These are phyloP conservation scores for Chlamydomonas sphaeroides DNA, from an alignment of 139 green algal species.

Conservation along the genomic window DNA sequence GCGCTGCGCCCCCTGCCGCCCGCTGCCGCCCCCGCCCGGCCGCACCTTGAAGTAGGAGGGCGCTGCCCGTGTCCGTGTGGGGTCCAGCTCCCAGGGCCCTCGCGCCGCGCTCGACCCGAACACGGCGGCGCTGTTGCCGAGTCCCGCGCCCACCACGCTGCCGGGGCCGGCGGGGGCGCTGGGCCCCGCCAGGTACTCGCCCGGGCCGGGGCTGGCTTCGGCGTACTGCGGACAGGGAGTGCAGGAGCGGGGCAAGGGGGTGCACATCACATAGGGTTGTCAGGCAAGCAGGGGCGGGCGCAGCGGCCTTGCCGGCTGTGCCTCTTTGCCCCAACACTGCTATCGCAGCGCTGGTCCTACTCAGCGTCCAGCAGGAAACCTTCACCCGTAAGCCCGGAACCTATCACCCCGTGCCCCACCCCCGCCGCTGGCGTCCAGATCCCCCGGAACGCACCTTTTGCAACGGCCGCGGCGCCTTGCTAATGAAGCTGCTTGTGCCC, in stretches of 20 bases:
- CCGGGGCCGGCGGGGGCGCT: not conserved
- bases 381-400: too few species aligned
- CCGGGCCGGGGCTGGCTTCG: not conserved
- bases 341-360: too few species aligned
- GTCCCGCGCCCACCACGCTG: not conserved
- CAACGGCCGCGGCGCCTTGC: conserved; percentile 28
- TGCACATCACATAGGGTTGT: too few species aligned
- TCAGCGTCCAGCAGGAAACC: too few species aligned
- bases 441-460: conserved; percentile 9
- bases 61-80: not conserved
- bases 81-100: conserved; percentile 32
- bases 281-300: too few species aligned
- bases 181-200: not conserved
- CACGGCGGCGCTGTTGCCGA: not conserved
- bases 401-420: too few species aligned
- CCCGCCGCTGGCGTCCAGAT: too few species aligned
- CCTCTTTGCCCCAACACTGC: too few species aligned
- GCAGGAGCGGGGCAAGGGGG: too few species aligned
- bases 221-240: not conserved
- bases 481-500: conserved; percentile 39
- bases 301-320: too few species aligned
- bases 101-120: conserved; percentile 13
- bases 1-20: too few species aligned
- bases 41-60: conserved; percentile 38
- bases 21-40: too few species aligned